Conservation (phyloP, 176 grass and related monocot species). For the Musa acuminata region DNA sequence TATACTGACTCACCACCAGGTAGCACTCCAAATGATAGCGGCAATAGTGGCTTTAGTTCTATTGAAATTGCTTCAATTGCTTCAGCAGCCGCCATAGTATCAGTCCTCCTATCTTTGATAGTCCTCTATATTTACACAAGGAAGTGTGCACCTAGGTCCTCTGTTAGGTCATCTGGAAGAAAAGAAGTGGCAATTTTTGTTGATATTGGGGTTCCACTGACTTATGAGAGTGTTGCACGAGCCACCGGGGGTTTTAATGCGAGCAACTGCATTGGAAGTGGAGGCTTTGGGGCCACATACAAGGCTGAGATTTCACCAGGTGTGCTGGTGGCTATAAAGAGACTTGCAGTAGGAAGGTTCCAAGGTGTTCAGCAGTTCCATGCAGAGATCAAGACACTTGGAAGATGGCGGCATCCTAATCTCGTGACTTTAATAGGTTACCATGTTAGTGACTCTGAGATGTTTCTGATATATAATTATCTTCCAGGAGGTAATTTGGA, state of each 20-base stretch:
- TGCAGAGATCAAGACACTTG: constrained; percentile 87
- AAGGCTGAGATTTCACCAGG: constrained; percentile 91
- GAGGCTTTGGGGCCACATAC: constrained; percentile 92
- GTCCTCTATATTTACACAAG: constrained; percentile 78
- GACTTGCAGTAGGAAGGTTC: constrained; percentile 78
- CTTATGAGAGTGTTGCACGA: constrained; percentile 75
- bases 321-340: constrained; percentile 85
- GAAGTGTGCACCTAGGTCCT: constrained; percentile 50
- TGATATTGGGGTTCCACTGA: constrained; percentile 71
- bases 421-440: constrained; percentile 83
- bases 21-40: constrained; percentile 17
- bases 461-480: constrained; percentile 98
- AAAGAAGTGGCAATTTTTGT: constrained; percentile 70
- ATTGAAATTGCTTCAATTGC: constrained; percentile 96
- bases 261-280: constrained; percentile 91
- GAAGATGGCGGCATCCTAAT: constrained; percentile 66
- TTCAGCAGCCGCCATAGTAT: constrained; percentile 84
- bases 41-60: constrained; percentile 49
- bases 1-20: constrained; percentile 28
- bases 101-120: constrained; percentile 70
- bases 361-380: constrained; percentile 91
- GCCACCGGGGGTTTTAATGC: constrained; percentile 74
- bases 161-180: constrained; percentile 40
- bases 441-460: constrained; percentile 71
- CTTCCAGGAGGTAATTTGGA: constrained; percentile 92